Conservation (phyloP, 441 rosid species). For the Rhodomyrtus psidioides region DNA sequence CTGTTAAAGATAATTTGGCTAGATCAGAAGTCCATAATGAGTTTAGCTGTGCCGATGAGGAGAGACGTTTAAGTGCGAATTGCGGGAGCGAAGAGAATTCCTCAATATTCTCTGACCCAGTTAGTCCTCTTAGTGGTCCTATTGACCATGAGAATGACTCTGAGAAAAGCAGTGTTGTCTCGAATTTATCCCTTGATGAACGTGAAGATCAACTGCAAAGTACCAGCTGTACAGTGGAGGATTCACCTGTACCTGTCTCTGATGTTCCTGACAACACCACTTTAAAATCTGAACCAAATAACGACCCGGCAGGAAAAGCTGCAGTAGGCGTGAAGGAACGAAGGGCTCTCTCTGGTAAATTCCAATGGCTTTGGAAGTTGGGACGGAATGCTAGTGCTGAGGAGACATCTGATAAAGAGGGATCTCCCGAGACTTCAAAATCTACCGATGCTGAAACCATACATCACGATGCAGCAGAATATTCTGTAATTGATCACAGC, state of each 20-base stretch:
- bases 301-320: conserved; percentile 19
- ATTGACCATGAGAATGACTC: conserved; percentile 54
- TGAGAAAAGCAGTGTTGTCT: conserved; percentile 49
- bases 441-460: conserved; percentile 22
- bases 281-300: conserved; percentile 21
- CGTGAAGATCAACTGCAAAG: conserved; percentile 20
- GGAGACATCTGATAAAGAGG: conserved; percentile 38
- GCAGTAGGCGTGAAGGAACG: conserved; percentile 33
- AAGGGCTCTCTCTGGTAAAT: conserved; percentile 51
- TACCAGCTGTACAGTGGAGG: conserved; percentile 5
- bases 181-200: conserved; percentile 37
- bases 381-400: conserved; percentile 45
- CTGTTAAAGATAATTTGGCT: conserved; percentile 20
- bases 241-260: conserved; percentile 40
- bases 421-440: conserved; percentile 21
- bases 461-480: conserved; percentile 16
- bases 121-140: conserved; percentile 43
- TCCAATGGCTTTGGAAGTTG: conserved; percentile 93
- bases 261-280: conserved; percentile 27
- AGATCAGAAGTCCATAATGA: conserved; percentile 17
- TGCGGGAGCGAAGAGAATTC: conserved; percentile 55
- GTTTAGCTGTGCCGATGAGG: conserved; percentile 17
- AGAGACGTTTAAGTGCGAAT: conserved; percentile 31
- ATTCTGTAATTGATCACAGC: conserved; percentile 26
- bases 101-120: conserved; percentile 41